Evolutionary conservation across 208 protist genomes (phyloP), one percentile per base, ranked within the genome.

Genomic region (Zelonia costaricensis): DNA sequence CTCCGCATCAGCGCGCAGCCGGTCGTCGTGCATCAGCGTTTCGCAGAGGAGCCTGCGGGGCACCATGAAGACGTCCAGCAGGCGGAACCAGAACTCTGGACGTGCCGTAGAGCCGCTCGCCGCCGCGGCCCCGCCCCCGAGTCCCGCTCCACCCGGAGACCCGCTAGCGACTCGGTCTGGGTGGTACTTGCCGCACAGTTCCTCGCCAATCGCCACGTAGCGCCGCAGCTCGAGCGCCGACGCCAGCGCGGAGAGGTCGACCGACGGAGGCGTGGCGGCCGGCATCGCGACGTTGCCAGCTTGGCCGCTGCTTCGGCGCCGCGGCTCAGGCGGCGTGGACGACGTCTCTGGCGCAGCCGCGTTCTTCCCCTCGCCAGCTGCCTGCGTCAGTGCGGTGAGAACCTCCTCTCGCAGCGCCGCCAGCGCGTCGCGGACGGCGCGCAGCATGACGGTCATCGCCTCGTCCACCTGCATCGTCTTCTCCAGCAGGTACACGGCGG

Each of bases 401-500:
- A 80, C 57, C 27, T 72, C 62, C 31, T 60, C 47, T 15, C 66
- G 60, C 39, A 80, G 27, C 4, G 25, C 28, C 1, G 48, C 63
- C 42, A 78, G 67, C 22, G 25, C 45, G 30, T 69, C 62, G 49
- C 39, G 54, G 27, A 75, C 20, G 1, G 62, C 58, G 15, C 36
- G 59, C 18, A 58, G 36, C 39, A 91, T 63, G 18, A 84, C 70
- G 25, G 56, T 35, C 69, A 91, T 73, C 7, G 88, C 88, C 28
- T 92, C 83, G 8, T 84, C 64, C 4, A 87, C 74, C 73, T 74
- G 71, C 38, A 73, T 64, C 18, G 76, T 69, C 33, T 84, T 83
- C 57, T 83, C 71, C 13, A 87, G 72, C 28, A 94, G 74, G 62
- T 80, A 92, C 10, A 91, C 75, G 16, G 76, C 45, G 2, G 88